A percentile compares a stretch with the other conserved stretches of the same genome.
These are phyloP conservation scores for Exophiala xenobiotica DNA, from an alignment of 2,329 filamentous ascomycete species.

Conservation along the genomic window DNA sequence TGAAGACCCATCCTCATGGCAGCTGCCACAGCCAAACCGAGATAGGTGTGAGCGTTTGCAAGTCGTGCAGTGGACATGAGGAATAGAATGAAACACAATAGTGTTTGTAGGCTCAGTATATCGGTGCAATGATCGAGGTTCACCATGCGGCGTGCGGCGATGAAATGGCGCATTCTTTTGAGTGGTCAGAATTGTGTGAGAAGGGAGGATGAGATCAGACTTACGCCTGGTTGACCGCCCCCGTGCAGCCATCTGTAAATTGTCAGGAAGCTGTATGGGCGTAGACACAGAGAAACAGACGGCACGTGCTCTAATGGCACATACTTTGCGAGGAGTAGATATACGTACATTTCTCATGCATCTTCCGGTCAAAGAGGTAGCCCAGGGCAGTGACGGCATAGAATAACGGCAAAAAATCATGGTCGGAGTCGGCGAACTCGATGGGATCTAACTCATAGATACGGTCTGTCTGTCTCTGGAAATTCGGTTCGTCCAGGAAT, in stretches of 20 bases:
- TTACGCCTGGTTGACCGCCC: slow-evolving; percentile 23
- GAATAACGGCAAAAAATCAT: slow-evolving; percentile 23
- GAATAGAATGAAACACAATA: slow-evolving; percentile 21
- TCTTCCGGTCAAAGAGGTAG: slow-evolving; percentile 19
- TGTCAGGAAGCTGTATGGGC: too few species aligned
- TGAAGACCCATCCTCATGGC: slow-evolving; percentile 24
- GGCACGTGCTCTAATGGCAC: too few species aligned
- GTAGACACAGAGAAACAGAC: too few species aligned
- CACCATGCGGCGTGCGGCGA: slow-evolving; percentile 21
- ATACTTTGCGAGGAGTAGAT: too few species aligned
- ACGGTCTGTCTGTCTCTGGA: slow-evolving; percentile 20
- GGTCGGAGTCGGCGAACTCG: slow-evolving; percentile 21
- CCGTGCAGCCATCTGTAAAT: slow-evolving; percentile 20
- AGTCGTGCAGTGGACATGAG: slow-evolving; percentile 25
- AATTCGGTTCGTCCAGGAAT: slow-evolving; percentile 20
- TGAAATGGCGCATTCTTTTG: slow-evolving; percentile 23
- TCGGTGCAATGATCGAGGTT: slow-evolving; percentile 18
- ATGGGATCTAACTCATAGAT: slow-evolving; percentile 21
- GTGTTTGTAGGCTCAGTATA: slow-evolving; percentile 16
- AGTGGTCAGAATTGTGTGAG: not conserved
- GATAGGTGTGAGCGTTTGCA: slow-evolving; percentile 19
- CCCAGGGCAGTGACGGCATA: slow-evolving; percentile 21
- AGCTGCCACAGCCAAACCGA: slow-evolving; percentile 18
- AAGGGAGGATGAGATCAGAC: not conserved
- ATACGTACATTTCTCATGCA: slow-evolving; percentile 18